Base-by-base conservation (phyloP, 2,329 filamentous ascomycete genomes). In the Verticillium albo-atrum region DNA sequence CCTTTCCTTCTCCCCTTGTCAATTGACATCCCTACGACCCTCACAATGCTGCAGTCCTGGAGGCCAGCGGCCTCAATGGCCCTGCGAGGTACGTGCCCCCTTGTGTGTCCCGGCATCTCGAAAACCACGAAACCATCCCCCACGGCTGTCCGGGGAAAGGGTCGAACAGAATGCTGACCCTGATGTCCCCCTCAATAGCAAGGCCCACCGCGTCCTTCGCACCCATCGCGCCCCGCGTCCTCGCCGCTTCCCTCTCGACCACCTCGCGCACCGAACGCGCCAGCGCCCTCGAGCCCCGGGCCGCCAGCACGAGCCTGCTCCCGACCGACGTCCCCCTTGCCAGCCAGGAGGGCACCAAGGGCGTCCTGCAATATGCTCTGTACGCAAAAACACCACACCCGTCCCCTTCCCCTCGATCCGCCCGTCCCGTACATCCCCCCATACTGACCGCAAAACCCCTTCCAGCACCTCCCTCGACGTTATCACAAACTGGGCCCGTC, bases 351-450 rank as follows among this genome's bases (percentile, higher is more conserved):
- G 82, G 82, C 65, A 91, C 89, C 76, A 91, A 94, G 81, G 87
- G 90, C 68, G 85, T 86, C 61, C 80, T 94, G 69, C 90, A 96
- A 87, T 94, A 92, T 75, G 91, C 90, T 65, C 82, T 96, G 90
- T 94, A 89, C 67, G 89, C 85, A 15, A n/a, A n/a, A n/a, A n/a
- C n/a, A n/a, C n/a, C n/a, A n/a, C n/a, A n/a, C n/a, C n/a, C n/a
- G n/a, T n/a, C n/a, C 15, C 57, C 32, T 6, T 32, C 37, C 35
- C 34, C 26, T 35, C 34, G 10, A 10, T 20, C 42, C 20, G n/a
- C 37, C n/a, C 37, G 51, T 35, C 27, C 50, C 12, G 5, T 37
- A n/a, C 32, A 20, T n/a, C 15, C 3, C 27, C 5, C 35, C 14
- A 14, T 55, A 50, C 58, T 66, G 58, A 65, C 30, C 59, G 17